These are phyloP conservation scores for Phytopythium helicoides DNA, from an alignment of 352 stramenopile species.

Conservation along the genomic window DNA sequence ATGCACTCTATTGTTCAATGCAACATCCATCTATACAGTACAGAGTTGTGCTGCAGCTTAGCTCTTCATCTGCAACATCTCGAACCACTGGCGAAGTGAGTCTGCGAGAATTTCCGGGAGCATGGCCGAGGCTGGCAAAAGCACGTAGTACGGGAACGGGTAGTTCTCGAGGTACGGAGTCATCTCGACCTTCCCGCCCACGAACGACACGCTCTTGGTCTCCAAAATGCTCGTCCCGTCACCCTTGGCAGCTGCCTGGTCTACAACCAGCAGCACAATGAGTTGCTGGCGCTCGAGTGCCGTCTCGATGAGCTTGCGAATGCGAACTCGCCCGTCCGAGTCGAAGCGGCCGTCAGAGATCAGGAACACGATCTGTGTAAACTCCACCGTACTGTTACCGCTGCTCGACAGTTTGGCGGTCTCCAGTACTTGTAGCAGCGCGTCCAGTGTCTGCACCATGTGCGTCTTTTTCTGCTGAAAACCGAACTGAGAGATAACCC, in stretches of 20 bases:
- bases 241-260: constrained; percentile 60
- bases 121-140: constrained; percentile 93
- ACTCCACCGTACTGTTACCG: constrained; percentile 64
- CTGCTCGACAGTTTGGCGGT: constrained; percentile 55
- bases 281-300: constrained; percentile 97
- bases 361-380: constrained; percentile 98
- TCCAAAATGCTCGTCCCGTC: constrained; percentile 95
- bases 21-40: not conserved
- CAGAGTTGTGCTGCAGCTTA: too few species aligned
- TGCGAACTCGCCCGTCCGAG: constrained; percentile 92
- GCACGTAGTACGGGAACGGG: constrained; percentile 99
- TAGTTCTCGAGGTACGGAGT: constrained; percentile 99
- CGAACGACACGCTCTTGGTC: constrained; percentile 97
- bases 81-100: constrained; percentile 99
- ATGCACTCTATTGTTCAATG: not conserved
- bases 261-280: constrained; percentile 98
- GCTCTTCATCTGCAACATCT: constrained; percentile 91
- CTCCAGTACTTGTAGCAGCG: constrained; percentile 91
- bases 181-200: constrained; percentile 95
- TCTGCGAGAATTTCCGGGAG: constrained; percentile 99
- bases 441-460: constrained; percentile 94
- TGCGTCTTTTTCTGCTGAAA: constrained; percentile 98
- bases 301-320: constrained; percentile 96
- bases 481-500: constrained; percentile 94
- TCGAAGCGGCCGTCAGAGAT: constrained; percentile 99